phyloP scores from a whole-genome alignment of 2,329 filamentous ascomycete genomes.

The Xylaria sp. region DNA sequence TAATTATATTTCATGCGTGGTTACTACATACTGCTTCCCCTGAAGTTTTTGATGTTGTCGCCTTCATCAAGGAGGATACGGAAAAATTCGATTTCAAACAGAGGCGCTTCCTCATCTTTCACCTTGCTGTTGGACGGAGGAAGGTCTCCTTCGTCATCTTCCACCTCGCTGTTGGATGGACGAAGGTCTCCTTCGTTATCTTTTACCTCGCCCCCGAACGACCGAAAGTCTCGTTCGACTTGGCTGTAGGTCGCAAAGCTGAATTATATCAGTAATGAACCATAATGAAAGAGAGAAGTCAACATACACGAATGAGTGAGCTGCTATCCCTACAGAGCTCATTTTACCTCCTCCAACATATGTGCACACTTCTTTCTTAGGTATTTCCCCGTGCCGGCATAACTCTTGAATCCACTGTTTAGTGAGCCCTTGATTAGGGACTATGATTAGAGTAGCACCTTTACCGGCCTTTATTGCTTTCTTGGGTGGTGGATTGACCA shows the following conservation, averaged over 20 bases:
- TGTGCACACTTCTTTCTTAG: neutral
- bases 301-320: constrained; percentile 22
- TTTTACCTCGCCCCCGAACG: neutral
- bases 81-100: constrained; percentile 32
- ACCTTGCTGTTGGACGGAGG: neutral
- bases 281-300: neutral
- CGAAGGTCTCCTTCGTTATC: neutral
- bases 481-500: constrained; percentile 6
- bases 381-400: neutral
- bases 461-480: neutral
- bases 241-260: constrained; percentile 32
- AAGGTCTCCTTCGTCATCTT: constrained; percentile 3
- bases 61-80: constrained; percentile 37
- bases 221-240: constrained; percentile 18
- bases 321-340: neutral
- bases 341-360: constrained; percentile 1
- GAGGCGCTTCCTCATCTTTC: neutral
- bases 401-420: constrained; percentile 27
- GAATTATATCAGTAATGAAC: neutral
- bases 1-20: neutral
- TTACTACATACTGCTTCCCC: constrained; percentile 25
- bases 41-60: constrained; percentile 31
- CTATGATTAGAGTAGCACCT: constrained; percentile 21
- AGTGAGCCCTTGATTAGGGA: constrained; percentile 16
- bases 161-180: neutral